phyloP scores from a whole-genome alignment of 352 stramenopile genomes.

The Thraustochytrium striatum region DNA sequence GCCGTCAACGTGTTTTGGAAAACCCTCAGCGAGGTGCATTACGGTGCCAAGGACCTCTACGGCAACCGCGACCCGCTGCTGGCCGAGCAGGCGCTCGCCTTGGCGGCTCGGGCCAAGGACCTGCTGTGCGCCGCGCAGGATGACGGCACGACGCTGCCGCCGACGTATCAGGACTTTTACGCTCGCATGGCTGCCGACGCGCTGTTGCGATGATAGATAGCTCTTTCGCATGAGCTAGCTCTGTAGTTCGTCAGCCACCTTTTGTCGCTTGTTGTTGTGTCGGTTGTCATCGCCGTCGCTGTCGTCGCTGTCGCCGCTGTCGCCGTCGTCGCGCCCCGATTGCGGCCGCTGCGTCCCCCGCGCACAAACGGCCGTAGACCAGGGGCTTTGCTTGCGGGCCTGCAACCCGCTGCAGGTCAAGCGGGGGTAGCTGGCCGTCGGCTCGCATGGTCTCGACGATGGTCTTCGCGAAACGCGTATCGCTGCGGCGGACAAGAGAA shows the following conservation, averaged over 20 bases:
- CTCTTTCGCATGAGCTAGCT: not conserved
- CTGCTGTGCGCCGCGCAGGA: slow-evolving; percentile 2
- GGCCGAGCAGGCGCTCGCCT: not conserved
- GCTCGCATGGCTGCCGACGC: not conserved
- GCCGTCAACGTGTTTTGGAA: slow-evolving; percentile 45
- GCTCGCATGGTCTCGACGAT: too few species aligned
- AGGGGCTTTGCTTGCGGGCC: too few species aligned
- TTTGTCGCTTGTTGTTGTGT: not conserved
- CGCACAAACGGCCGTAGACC: too few species aligned
- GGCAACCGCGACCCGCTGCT: slow-evolving; percentile 36
- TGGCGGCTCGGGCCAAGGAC: slow-evolving; percentile 7
- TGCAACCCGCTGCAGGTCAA: too few species aligned
- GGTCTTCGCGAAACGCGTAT: too few species aligned
- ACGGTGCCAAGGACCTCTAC: slow-evolving; percentile 39
- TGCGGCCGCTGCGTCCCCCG: not conserved
- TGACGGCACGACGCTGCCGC: not conserved
- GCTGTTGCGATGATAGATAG: not conserved
- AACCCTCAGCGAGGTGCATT: not conserved
- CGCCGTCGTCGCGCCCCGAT: not conserved
- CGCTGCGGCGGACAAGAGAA: too few species aligned
- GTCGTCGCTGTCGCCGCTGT: not conserved
- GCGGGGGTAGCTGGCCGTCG: too few species aligned
- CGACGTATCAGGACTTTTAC: not conserved
- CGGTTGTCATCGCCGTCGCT: not conserved
- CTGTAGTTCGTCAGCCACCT: not conserved